Evolutionary conservation across 164 flowering plant genomes (phyloP).

Genomic region (Tetrastigma voinierianum): DNA sequence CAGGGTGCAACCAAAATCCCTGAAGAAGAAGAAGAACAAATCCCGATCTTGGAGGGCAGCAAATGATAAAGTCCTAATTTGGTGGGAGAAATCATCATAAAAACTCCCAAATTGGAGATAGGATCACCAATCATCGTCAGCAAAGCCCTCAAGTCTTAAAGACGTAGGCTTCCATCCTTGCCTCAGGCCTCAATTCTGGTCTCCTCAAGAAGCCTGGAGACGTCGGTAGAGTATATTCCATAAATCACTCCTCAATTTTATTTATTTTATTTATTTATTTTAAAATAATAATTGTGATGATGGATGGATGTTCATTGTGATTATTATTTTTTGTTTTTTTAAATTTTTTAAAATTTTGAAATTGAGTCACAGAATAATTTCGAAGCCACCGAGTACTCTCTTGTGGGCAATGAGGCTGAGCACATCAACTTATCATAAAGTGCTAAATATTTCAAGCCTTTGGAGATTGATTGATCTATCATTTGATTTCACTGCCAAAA

Average conservation of each 20-base stretch:
- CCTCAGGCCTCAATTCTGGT: conserved; percentile 62
- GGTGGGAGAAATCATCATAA: neutral
- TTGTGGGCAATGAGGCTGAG: conserved; percentile 81
- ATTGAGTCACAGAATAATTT: conserved; percentile 61
- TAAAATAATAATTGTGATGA: too few relatives aligned
- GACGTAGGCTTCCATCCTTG: conserved; percentile 75
- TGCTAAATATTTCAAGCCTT: conserved; percentile 64
- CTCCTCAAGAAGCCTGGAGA: conserved; percentile 77
- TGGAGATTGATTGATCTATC: conserved; percentile 50
- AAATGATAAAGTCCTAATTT: too few relatives aligned
- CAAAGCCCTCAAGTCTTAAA: conserved; percentile 61
- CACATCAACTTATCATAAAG: conserved; percentile 72
- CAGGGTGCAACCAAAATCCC: too few relatives aligned
- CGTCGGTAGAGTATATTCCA: conserved; percentile 69
- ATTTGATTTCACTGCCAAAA: conserved; percentile 3
- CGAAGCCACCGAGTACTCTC: conserved; percentile 87
- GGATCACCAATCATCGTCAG: conserved; percentile 49
- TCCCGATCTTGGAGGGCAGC: too few relatives aligned
- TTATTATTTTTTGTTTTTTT: too few relatives aligned
- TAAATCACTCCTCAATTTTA: too few relatives aligned
- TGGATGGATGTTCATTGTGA: too few relatives aligned
- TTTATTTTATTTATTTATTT: too few relatives aligned
- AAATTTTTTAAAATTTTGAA: neutral
- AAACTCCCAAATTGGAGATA: conserved; percentile 26
- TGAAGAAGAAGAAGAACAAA: too few relatives aligned